These are phyloP conservation scores for Bipolaris gigantea DNA, from an alignment of 2,329 filamentous ascomycete genomes.

Conservation along the genomic window DNA sequence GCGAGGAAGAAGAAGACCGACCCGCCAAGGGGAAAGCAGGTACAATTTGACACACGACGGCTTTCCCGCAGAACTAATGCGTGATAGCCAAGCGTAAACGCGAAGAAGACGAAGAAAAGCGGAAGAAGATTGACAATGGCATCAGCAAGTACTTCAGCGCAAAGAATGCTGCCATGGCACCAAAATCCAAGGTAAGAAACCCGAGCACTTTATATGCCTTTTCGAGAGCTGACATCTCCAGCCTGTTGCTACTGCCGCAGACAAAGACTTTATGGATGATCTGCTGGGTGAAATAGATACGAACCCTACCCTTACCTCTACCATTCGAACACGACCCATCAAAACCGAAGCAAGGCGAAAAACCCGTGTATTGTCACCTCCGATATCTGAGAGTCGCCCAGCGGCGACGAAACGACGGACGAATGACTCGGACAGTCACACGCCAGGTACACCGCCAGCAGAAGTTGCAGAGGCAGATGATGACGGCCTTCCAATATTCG, in stretches of 20 bases:
- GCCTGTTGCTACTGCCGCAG: slow-evolving; percentile 79
- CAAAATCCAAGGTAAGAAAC: slow-evolving; percentile 75
- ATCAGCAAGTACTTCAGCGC: slow-evolving; percentile 95
- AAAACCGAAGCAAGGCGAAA: slow-evolving; percentile 78
- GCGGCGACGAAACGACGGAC: slow-evolving; percentile 24
- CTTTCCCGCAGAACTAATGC: slow-evolving; percentile 21
- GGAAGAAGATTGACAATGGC: slow-evolving; percentile 84
- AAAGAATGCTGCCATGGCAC: slow-evolving; percentile 63
- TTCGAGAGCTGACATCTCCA: slow-evolving; percentile 45
- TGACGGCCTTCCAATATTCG: slow-evolving; percentile 62
- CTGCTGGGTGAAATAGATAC: slow-evolving; percentile 86
- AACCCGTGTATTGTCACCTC: slow-evolving; percentile 77
- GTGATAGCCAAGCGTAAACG: slow-evolving; percentile 76
- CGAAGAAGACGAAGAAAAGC: slow-evolving; percentile 81
- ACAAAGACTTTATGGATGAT: slow-evolving; percentile 82
- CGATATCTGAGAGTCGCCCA: slow-evolving; percentile 54
- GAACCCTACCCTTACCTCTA: slow-evolving; percentile 63
- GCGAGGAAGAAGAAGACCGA: slow-evolving; percentile 73
- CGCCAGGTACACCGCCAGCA: slow-evolving; percentile 46
- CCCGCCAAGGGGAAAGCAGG: slow-evolving; percentile 62
- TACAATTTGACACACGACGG: slow-evolving; percentile 31
- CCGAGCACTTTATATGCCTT: neutral
- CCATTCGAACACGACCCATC: slow-evolving; percentile 62
- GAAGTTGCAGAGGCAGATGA: slow-evolving; percentile 51
- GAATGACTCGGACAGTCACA: slow-evolving; percentile 48